Evolutionary conservation across 139 green algal species (phyloP).

Genomic region (Chlamydomonas sphaeroides): DNA sequence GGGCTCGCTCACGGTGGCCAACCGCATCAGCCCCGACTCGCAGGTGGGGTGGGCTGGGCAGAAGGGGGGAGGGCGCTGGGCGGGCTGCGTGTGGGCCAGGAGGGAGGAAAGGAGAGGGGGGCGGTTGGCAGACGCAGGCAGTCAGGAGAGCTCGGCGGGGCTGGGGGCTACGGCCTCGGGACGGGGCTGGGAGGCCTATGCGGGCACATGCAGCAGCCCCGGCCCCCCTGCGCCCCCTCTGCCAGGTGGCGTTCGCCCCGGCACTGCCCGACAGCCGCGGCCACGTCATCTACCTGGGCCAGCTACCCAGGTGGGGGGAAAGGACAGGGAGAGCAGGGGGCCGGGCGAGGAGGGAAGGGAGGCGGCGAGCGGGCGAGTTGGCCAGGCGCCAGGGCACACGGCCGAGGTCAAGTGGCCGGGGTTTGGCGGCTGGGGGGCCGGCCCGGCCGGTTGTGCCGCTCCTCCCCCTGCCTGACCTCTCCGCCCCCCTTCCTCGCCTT

Average conservation of each 20-base stretch:
- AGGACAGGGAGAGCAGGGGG: not conserved
- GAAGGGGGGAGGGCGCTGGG: not conserved
- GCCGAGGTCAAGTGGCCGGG: no score
- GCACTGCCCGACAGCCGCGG: conserved; percentile 8
- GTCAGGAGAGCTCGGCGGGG: not conserved
- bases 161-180: not conserved
- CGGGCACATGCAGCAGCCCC: no score
- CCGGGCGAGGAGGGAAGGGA: not conserved
- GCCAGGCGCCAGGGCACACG: no score
- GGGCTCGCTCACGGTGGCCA: conserved; percentile 29
- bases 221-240: not conserved
- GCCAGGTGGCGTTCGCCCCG: conserved; percentile 12
- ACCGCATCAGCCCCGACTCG: conserved; percentile 28
- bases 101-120: not conserved
- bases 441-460: no score
- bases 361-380: no score
- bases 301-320: conserved; percentile 1
- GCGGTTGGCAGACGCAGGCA: not conserved
- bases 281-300: conserved; percentile 22
- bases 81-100: not conserved
- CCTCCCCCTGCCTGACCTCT: not conserved
- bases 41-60: not conserved
- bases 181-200: not conserved
- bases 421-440: no score
- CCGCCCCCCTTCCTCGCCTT: not conserved